These are phyloP conservation scores for Maudiozyma humilis DNA, from an alignment of 1,139 yeast species.

Conservation along the genomic window DNA sequence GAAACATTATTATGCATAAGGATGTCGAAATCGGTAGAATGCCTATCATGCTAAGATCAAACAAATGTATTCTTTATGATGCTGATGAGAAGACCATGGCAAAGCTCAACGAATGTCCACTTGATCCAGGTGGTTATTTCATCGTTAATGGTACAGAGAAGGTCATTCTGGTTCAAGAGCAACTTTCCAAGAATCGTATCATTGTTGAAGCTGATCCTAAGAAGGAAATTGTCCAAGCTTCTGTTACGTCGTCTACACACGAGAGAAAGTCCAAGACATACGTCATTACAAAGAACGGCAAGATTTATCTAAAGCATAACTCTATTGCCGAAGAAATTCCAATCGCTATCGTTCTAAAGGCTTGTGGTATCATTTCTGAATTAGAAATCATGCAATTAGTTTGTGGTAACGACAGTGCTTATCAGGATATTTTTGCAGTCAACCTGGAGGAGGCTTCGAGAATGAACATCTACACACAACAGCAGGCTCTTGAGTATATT, in stretches of 20 bases:
- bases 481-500: constrained; percentile 83
- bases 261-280: constrained; percentile 96
- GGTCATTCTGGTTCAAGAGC: constrained; percentile 94
- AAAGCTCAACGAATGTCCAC: constrained; percentile 80
- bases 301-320: constrained; percentile 86
- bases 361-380: constrained; percentile 91
- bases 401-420: constrained; percentile 79
- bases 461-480: constrained; percentile 80
- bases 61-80: constrained; percentile 79
- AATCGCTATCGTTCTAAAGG: constrained; percentile 83
- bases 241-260: constrained; percentile 95
- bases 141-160: constrained; percentile 97
- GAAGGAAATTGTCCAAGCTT: constrained; percentile 90
- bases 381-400: constrained; percentile 88
- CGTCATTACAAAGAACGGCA: constrained; percentile 84
- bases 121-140: constrained; percentile 98
- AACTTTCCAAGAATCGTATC: constrained; percentile 90
- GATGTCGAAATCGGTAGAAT: constrained; percentile 93
- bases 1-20: constrained; percentile 80
- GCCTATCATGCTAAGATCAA: constrained; percentile 95
- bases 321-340: constrained; percentile 94
- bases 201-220: constrained; percentile 96
- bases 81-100: constrained; percentile 83
- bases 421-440: constrained; percentile 85
- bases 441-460: constrained; percentile 92